Evolutionary conservation across 2,329 filamentous ascomycete species (phyloP), one percentile per base, ranked within the genome.

Genomic region (Sphaerostilbella broomeana): DNA sequence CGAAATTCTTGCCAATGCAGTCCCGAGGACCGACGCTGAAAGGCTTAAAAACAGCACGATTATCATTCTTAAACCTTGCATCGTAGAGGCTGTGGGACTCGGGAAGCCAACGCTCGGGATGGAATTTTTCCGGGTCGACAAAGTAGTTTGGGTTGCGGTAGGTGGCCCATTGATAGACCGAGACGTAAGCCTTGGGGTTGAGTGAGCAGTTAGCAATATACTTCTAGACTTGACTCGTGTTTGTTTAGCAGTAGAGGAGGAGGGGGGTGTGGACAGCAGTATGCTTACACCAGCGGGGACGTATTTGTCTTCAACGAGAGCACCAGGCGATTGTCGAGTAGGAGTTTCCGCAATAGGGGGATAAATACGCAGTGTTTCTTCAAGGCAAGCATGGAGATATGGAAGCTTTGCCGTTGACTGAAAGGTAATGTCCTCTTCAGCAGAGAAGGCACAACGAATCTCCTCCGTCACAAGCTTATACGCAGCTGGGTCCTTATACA

Each of bases 61-160:
- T 60, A 45, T 75, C 70, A n/a, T 39, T 39, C 1, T 47, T 50
- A 47, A 65, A 73, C 3, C 52, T 53, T 4, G 51, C 47, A 10
- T 65, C 60, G 12, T 54, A 57, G 2, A 67, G 49, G 43, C 44
- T 38, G 20, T 52, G 50, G 2, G 44, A 43, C 3, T 27, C 7
- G 0, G 47, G 24, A 12, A 55, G 44, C 59, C 67, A 75, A 0
- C 72, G 60, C 47, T 76, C 69, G 0, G 73, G 73, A 5, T 55
- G 57, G 47, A 65, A 77, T 1, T 49, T 51, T 17, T 64, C 53
- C 0, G 72, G 63, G 2, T 69, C 56, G 12, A 55, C 57, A 51
- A 73, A 76, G 47, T 70, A 58, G 7, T 55, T 49, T 2, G 62
- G 55, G 35, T 63, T 64, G 44, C 64, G 64, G 46, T 67, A 67